A percentile compares a stretch with the other conserved stretches of the same genome.
Evolutionary conservation across 2,329 filamentous ascomycete species (phyloP).

Genomic region (Dactylellina haptotyla): DNA sequence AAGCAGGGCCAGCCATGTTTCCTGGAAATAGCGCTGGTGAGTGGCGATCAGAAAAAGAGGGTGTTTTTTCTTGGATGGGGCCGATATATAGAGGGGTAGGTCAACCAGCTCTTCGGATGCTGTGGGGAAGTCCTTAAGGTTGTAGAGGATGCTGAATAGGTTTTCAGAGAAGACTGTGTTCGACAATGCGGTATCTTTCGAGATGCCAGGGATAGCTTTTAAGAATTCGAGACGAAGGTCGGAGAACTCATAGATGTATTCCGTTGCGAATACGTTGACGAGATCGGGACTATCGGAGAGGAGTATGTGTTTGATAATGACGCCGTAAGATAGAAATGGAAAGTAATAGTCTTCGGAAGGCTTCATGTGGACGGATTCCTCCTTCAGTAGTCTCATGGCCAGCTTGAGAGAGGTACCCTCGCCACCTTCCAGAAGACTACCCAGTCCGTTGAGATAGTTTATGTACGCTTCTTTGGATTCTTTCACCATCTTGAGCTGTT

Average conservation of each 20-base stretch:
- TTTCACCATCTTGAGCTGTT: slow-evolving; percentile 76
- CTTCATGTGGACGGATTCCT: slow-evolving; percentile 73
- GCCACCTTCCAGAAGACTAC: slow-evolving; percentile 70
- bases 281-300: slow-evolving; percentile 67
- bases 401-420: slow-evolving; percentile 78
- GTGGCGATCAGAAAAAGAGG: slow-evolving; percentile 73
- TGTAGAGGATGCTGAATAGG: slow-evolving; percentile 67
- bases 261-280: slow-evolving; percentile 78
- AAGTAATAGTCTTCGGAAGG: slow-evolving; percentile 73
- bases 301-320: slow-evolving; percentile 73
- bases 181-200: slow-evolving; percentile 75
- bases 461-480: slow-evolving; percentile 81
- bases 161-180: slow-evolving; percentile 72
- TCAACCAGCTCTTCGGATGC: slow-evolving; percentile 38
- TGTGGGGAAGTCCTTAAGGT: slow-evolving; percentile 44
- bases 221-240: slow-evolving; percentile 88
- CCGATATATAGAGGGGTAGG: slow-evolving; percentile 61
- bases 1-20: slow-evolving; percentile 85
- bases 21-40: slow-evolving; percentile 80
- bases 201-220: slow-evolving; percentile 63
- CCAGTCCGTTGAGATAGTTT: slow-evolving; percentile 74
- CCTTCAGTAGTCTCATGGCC: slow-evolving; percentile 84
- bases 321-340: slow-evolving; percentile 73
- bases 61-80: slow-evolving; percentile 75
- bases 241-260: slow-evolving; percentile 81